Percentiles rank a stretch among this genome's conserved stretches.
phyloP scores from a whole-genome alignment of 73 alveolate genomes.

The Paramecium octaurelia region DNA sequence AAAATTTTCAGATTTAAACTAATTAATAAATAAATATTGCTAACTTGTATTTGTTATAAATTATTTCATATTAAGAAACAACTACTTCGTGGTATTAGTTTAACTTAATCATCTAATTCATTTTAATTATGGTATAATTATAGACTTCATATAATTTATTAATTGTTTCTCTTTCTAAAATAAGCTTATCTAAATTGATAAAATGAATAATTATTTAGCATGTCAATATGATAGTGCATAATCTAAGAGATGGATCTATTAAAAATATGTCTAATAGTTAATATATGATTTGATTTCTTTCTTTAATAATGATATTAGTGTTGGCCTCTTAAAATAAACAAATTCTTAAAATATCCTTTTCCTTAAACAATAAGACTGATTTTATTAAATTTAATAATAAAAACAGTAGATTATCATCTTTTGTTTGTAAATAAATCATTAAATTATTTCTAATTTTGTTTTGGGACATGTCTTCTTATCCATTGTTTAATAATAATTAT shows the following conservation, averaged over 20 bases:
- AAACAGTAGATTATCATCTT: not conserved
- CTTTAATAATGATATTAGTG: not conserved
- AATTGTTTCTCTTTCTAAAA: not conserved
- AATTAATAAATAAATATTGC: not conserved
- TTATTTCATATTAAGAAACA: not conserved
- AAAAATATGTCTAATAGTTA: not conserved
- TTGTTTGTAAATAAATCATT: not conserved
- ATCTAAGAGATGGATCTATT: slow-evolving; percentile 42
- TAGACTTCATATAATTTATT: not conserved
- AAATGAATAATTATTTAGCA: not conserved
- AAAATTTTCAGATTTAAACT: not conserved
- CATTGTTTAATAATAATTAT: not conserved
- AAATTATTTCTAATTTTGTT: not conserved
- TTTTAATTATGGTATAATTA: not conserved
- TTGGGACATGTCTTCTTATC: not conserved
- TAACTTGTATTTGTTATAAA: not conserved
- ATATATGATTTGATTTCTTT: not conserved
- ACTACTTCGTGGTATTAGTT: not conserved
- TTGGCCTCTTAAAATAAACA: slow-evolving; percentile 28
- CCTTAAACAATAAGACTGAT: not conserved
- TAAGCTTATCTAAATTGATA: not conserved
- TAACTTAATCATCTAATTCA: not conserved
- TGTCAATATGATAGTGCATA: slow-evolving; percentile 10
- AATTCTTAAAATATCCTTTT: not conserved
- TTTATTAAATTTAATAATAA: not conserved